phyloP scores from a whole-genome alignment of 164 flowering plant species.

The Magnolia changhungtana region DNA sequence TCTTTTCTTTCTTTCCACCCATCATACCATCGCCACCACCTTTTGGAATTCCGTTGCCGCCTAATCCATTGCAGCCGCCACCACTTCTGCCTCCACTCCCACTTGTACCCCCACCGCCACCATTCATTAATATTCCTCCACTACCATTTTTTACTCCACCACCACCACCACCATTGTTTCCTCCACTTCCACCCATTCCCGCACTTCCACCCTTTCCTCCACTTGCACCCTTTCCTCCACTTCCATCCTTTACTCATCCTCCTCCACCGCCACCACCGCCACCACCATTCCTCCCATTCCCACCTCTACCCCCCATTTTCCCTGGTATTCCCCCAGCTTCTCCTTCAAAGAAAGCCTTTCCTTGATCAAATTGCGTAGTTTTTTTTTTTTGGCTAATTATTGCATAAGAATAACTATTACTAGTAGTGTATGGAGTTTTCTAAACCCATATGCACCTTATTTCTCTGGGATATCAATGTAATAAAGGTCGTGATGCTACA shows the following conservation, averaged over 20 bases:
- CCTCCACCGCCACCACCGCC: background rate
- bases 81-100: slow-evolving; percentile 5
- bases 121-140: slow-evolving; percentile 22
- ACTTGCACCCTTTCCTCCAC: slow-evolving; percentile 1
- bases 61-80: slow-evolving; percentile 9
- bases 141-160: slow-evolving; percentile 23
- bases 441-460: no score
- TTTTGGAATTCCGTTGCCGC: slow-evolving; percentile 12
- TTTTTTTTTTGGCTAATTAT: background rate
- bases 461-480: background rate
- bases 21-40: slow-evolving; percentile 8
- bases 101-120: background rate
- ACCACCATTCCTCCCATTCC: slow-evolving; percentile 10
- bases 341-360: slow-evolving; percentile 2
- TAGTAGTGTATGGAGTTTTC: background rate
- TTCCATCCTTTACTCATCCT: slow-evolving; percentile 2
- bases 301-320: slow-evolving; percentile 34
- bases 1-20: slow-evolving; percentile 7
- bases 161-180: slow-evolving; percentile 22
- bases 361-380: background rate
- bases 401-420: background rate
- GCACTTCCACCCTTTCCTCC: slow-evolving; percentile 5
- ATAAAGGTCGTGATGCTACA: background rate
- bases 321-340: slow-evolving; percentile 59
- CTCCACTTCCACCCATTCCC: background rate